Percentiles rank a stretch among this genome's conserved stretches.
Evolutionary conservation across 2,329 filamentous ascomycete genomes (phyloP).

Genomic region (Mycocentrospora acerina): DNA sequence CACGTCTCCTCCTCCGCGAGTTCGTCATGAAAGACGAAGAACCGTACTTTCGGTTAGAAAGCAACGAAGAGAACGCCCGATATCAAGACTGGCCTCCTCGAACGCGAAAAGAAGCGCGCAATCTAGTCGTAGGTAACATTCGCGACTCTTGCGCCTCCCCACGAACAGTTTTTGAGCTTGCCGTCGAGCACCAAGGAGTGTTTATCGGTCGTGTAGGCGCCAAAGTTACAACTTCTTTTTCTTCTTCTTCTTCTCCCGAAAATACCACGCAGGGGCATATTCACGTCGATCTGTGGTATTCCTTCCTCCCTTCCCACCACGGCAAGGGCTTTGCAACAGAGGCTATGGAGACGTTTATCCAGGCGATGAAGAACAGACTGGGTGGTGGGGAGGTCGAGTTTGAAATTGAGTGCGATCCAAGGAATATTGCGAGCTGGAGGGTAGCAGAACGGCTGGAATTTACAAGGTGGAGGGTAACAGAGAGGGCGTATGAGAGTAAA

Average conservation of each 20-base stretch:
- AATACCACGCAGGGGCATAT: no score
- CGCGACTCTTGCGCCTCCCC: constrained; percentile 13
- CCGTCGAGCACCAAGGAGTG: constrained; percentile 18
- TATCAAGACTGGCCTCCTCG: constrained; percentile 31
- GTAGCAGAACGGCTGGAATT: constrained; percentile 37
- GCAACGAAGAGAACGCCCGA: constrained; percentile 22
- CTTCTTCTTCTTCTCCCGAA: no score
- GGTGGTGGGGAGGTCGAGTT: constrained; percentile 20
- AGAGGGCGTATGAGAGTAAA: constrained; percentile 32
- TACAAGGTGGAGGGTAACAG: constrained; percentile 21
- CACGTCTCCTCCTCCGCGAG: constrained; percentile 28
- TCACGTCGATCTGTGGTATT: constrained; percentile 34
- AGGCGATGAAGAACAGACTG: constrained; percentile 10
- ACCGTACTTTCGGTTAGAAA: constrained; percentile 27
- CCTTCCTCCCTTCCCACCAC: constrained; percentile 26
- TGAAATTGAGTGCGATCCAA: constrained; percentile 41
- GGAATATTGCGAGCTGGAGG: constrained; percentile 32
- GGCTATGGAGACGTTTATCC: constrained; percentile 30
- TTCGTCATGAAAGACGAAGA: constrained; percentile 23
- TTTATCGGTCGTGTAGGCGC: constrained; percentile 38
- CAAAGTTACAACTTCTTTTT: no score
- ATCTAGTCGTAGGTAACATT: constrained; percentile 21
- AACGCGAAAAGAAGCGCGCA: constrained; percentile 21
- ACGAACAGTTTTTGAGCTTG: constrained; percentile 31
- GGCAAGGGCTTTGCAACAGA: constrained; percentile 35